These are phyloP conservation scores for Trichoderma cornu-damae DNA, from an alignment of 2,329 filamentous ascomycete species.

Conservation along the genomic window DNA sequence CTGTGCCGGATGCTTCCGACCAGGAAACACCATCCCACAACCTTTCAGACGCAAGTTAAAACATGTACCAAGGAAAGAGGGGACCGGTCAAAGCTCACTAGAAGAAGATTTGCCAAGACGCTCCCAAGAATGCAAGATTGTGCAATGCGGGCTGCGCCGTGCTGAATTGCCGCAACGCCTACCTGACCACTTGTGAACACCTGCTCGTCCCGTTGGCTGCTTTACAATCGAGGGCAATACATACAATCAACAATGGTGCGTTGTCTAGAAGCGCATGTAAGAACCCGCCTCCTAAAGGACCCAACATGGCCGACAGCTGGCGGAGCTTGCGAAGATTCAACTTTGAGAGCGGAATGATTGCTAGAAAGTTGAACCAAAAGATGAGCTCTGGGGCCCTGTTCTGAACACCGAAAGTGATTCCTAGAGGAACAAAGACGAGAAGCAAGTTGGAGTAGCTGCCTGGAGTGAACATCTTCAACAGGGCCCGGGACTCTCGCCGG, in stretches of 20 bases:
- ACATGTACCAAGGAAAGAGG: background rate
- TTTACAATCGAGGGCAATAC: background rate
- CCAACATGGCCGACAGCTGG: background rate
- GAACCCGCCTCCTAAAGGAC: background rate
- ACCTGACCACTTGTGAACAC: background rate
- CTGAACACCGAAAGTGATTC: constrained; percentile 4
- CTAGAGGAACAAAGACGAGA: constrained; percentile 1
- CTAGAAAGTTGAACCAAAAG: constrained; percentile 15
- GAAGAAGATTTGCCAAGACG: constrained; percentile 15
- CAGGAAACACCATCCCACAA: constrained; percentile 14
- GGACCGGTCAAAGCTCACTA: background rate
- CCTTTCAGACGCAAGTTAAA: background rate
- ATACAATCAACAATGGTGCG: constrained; percentile 6
- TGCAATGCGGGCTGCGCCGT: constrained; percentile 7
- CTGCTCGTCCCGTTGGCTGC: too few species aligned
- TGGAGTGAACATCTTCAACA: background rate
- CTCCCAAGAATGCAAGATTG: constrained; percentile 11
- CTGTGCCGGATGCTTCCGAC: constrained; percentile 1
- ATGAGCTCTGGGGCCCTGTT: background rate
- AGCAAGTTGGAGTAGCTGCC: constrained; percentile 12
- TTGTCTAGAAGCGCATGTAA: constrained; percentile 12
- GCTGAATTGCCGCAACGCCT: constrained; percentile 5
- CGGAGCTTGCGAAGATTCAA: constrained; percentile 14
- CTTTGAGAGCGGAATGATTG: constrained; percentile 14
- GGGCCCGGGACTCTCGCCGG: background rate